Conservation (phyloP, 352 stramenopile species). For the Elongisporangium undulatum region DNA sequence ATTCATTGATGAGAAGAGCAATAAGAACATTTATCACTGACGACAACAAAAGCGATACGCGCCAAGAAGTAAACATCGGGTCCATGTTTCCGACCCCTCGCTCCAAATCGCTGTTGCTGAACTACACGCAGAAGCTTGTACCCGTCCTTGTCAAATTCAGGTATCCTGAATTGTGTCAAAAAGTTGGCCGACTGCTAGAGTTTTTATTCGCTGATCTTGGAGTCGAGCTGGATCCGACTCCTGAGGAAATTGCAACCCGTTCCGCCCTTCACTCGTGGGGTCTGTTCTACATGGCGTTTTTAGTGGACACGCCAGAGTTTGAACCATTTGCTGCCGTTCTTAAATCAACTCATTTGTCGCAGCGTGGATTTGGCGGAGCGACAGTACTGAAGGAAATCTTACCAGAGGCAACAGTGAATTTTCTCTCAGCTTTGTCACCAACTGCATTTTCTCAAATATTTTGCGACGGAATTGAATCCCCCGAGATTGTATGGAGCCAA, state of each 20-base stretch:
- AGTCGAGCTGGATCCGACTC: constrained; percentile 11
- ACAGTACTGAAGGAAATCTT: constrained; percentile 87
- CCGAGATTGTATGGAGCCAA: constrained; percentile 93
- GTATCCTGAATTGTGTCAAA: constrained; percentile 46
- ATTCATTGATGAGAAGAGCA: constrained; percentile 29
- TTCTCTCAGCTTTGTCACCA: constrained; percentile 76
- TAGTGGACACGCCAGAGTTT: constrained; percentile 39
- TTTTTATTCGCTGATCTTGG: constrained; percentile 46
- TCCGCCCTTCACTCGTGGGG: constrained; percentile 55
- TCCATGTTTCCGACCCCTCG: constrained; percentile 56
- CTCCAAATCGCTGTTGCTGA: constrained; percentile 47
- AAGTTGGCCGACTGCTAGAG: constrained; percentile 53
- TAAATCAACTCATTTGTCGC: constrained; percentile 58
- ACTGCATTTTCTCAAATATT: constrained; percentile 90
- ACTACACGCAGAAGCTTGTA: constrained; percentile 37
- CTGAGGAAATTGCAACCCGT: constrained; percentile 26
- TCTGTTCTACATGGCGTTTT: constrained; percentile 75
- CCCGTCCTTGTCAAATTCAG: constrained; percentile 47
- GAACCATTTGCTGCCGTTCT: constrained; percentile 57
- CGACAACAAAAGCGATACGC: not conserved
- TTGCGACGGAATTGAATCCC: constrained; percentile 76
- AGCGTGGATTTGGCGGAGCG: constrained; percentile 39
- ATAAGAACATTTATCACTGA: not conserved
- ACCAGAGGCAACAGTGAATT: constrained; percentile 87
- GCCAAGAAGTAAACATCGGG: constrained; percentile 5